These are phyloP conservation scores for Oryza glaberrima DNA, from an alignment of 176 grass and related monocot species.

Conservation along the genomic window DNA sequence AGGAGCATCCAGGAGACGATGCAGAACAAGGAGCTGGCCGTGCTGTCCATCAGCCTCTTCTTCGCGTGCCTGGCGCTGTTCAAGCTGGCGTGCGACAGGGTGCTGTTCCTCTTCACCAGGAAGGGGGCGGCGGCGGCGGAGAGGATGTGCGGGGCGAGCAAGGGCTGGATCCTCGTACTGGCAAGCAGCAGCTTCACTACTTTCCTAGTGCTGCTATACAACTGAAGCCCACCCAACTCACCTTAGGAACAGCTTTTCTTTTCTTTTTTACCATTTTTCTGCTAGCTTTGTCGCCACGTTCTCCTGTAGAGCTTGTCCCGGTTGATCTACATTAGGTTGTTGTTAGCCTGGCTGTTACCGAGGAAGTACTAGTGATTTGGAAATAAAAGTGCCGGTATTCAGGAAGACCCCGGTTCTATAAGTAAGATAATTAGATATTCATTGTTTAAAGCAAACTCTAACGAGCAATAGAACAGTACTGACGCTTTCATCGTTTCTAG, in stretches of 20 bases:
- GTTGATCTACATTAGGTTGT: background rate
- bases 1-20: conserved; percentile 64
- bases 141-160: conserved; percentile 36
- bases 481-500: background rate
- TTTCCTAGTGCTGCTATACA: conserved; percentile 65
- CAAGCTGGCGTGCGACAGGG: conserved; percentile 64
- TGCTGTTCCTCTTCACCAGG: conserved; percentile 41
- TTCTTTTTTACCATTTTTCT: background rate
- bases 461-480: background rate
- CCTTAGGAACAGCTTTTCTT: background rate
- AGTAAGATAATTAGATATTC: background rate
- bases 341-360: background rate
- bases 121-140: background rate
- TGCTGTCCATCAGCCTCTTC: conserved; percentile 69
- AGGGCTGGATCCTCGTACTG: conserved; percentile 64
- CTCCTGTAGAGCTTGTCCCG: background rate
- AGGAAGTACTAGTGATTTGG: conserved; percentile 10
- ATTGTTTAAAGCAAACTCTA: background rate
- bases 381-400: background rate
- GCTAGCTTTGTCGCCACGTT: background rate
- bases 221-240: background rate
- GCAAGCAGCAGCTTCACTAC: conserved; percentile 64
- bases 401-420: background rate
- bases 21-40: conserved; percentile 72
- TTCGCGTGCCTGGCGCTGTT: conserved; percentile 65